Conservation (phyloP, 345 rosid genomes). For the Lepidium africanum region DNA sequence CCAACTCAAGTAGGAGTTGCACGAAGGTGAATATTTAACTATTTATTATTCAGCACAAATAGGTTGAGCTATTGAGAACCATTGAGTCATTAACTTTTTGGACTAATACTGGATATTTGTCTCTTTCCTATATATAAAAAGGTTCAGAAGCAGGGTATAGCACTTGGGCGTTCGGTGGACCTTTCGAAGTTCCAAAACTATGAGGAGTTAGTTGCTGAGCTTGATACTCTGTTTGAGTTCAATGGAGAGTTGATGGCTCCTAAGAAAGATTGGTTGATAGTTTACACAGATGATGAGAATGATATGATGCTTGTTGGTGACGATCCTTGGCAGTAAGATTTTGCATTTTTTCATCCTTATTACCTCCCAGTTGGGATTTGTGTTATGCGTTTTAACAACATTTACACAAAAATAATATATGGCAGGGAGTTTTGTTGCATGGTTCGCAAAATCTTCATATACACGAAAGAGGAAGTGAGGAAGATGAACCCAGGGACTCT, state of each 20-base stretch:
- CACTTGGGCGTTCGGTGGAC: slow-evolving; percentile 76
- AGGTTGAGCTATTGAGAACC: not conserved
- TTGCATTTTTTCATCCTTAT: not conserved
- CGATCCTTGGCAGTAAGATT: slow-evolving; percentile 91
- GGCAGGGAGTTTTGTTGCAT: slow-evolving; percentile 74
- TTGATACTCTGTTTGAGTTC: slow-evolving; percentile 70
- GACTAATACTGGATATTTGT: not conserved
- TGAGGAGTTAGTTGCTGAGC: slow-evolving; percentile 51
- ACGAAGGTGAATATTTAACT: slow-evolving; percentile 43
- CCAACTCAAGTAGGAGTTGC: slow-evolving; percentile 55
- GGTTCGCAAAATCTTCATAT: slow-evolving; percentile 60
- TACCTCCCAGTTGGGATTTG: not conserved
- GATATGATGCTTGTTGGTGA: slow-evolving; percentile 97
- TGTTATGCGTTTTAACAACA: not conserved
- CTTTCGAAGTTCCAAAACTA: slow-evolving; percentile 65
- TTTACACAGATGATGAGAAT: slow-evolving; percentile 79
- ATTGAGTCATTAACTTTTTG: not conserved
- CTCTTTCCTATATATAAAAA: slow-evolving; percentile 4
- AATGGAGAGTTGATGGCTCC: slow-evolving; percentile 56
- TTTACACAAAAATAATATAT: not conserved
- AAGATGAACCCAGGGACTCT: slow-evolving; percentile 61
- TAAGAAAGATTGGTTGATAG: slow-evolving; percentile 59
- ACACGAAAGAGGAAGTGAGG: slow-evolving; percentile 70
- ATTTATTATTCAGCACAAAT: not conserved
- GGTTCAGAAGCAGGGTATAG: slow-evolving; percentile 82